Evolutionary conservation across 1,139 yeast genomes (phyloP), one percentile per base, ranked within the genome.

Genomic region (Trichomonascaceae sp.): DNA sequence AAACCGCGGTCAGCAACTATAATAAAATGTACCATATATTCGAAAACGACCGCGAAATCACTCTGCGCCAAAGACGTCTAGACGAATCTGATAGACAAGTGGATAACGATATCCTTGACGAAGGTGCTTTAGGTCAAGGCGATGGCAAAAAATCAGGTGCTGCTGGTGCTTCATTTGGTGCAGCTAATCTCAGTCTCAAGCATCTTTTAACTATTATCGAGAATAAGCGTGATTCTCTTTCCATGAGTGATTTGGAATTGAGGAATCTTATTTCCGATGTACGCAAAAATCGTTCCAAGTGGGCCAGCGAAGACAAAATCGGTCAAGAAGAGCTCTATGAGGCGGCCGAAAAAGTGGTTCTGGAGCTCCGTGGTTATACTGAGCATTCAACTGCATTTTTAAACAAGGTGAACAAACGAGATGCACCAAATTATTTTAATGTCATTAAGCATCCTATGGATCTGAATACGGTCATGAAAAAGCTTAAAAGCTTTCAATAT

Each of bases 311-410:
- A 66, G 96, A 91, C 57, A 79, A 88, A 58, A 84, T 93, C 45
- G 99, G 99, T 3, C 99, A 95, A 69, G 99, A 95, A 67, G 99
- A 95, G 67, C 76, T 95, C 17, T 95, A 93, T 65, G 99, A 95
- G 63, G 96, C 97, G 0, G 93, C 97, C 63, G 99, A 95, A 65
- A 91, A 89, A 66, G 99, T 93, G 1, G 93, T 91, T 0, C 73
- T 84, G 58, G 99, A 95, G 64, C 74, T 95, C 45, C 78, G 99
- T 65, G 89, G 95, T 10, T 89, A 86, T 61, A 93, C 99, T 0
- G 98, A 93, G 66, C 98, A 93, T 70, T 91, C 98, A 0, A 90
- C 98, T 0, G 96, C 98, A 0, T 95, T 95, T 65, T 76, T 95
- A 61, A 93, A 91, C 70, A 87, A 89, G 66, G 99, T 95, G 19